A percentile compares a stretch with the other conserved stretches of the same genome.
These are phyloP conservation scores for Pilatotrama ljubarskyi DNA, from an alignment of 768 basidiomycete species.

Conservation along the genomic window DNA sequence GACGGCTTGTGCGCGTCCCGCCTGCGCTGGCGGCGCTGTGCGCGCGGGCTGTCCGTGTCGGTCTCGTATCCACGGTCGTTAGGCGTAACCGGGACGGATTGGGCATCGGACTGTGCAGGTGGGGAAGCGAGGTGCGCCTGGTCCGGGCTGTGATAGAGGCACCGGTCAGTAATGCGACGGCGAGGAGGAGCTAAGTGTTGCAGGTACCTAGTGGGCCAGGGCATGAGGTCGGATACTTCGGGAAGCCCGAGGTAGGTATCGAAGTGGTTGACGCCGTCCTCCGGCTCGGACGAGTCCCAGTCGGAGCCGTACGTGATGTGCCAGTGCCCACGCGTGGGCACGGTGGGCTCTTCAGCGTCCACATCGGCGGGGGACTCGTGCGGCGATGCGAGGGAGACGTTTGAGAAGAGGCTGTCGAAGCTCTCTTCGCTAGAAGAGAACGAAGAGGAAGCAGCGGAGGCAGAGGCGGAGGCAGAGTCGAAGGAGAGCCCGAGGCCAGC, in stretches of 20 bases:
- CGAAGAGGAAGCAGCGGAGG: not conserved
- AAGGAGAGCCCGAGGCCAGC: conserved; percentile 15
- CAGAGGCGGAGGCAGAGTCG: not conserved
- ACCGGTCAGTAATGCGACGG: not conserved
- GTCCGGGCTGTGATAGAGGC: not conserved
- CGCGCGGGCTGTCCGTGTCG: conserved; percentile 4
- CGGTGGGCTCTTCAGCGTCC: not conserved
- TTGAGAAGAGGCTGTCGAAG: conserved; percentile 9
- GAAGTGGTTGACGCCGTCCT: not conserved
- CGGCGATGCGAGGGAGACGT: not conserved
- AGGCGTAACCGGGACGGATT: not conserved
- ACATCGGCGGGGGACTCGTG: not conserved
- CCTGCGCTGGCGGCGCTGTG: not conserved
- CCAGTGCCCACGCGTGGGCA: not conserved
- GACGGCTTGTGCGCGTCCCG: not conserved
- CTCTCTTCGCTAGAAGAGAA: conserved; percentile 8
- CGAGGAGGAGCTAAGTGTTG: not conserved
- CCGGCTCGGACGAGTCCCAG: not conserved
- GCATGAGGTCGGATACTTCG: conserved; percentile 4
- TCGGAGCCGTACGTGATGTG: not conserved
- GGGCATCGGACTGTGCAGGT: not conserved
- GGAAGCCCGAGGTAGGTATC: conserved; percentile 1
- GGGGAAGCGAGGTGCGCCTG: not conserved
- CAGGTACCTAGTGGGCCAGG: conserved; percentile 13
- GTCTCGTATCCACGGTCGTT: conserved; percentile 7